Evolutionary conservation across 768 basidiomycete species (phyloP).

Genomic region (Lactarius trivialis): DNA sequence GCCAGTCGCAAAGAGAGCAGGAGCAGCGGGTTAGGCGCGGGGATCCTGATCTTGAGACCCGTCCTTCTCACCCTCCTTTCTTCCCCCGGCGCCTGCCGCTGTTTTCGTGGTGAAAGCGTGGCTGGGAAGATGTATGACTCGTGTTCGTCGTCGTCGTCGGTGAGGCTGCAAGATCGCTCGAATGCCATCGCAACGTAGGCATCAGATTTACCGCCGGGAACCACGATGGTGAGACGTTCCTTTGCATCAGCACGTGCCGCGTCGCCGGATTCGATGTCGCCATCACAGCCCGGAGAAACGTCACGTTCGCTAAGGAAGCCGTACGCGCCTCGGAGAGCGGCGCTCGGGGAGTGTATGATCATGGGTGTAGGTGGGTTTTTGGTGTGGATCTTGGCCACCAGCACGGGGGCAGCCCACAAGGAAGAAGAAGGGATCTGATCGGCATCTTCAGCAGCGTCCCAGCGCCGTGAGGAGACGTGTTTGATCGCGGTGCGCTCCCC

Average conservation of each 20-base stretch:
- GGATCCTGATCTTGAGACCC: slow-evolving; percentile 18
- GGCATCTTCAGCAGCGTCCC: background rate
- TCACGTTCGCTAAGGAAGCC: slow-evolving; percentile 1
- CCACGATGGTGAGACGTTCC: slow-evolving; percentile 15
- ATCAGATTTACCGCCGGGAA: slow-evolving; percentile 20
- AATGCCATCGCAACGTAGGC: slow-evolving; percentile 19
- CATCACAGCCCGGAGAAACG: slow-evolving; percentile 9
- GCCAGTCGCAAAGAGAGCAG: slow-evolving; percentile 13
- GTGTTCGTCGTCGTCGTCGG: background rate
- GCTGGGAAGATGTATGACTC: background rate
- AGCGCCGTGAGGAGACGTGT: slow-evolving; percentile 1
- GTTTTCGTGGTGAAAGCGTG: background rate
- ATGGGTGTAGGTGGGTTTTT: background rate
- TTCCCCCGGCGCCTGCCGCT: background rate
- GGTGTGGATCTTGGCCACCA: background rate
- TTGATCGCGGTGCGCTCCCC: slow-evolving; percentile 1
- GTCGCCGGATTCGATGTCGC: slow-evolving; percentile 5
- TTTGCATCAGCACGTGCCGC: background rate
- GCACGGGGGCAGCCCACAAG: background rate
- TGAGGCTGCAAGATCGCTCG: slow-evolving; percentile 16
- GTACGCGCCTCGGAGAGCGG: background rate
- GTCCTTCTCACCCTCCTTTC: background rate
- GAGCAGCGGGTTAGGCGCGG: slow-evolving; percentile 11
- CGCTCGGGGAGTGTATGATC: background rate
- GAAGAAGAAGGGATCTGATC: slow-evolving; percentile 9